Base-by-base conservation (phyloP, 306 rosid species). In the Alnus glutinosa region DNA sequence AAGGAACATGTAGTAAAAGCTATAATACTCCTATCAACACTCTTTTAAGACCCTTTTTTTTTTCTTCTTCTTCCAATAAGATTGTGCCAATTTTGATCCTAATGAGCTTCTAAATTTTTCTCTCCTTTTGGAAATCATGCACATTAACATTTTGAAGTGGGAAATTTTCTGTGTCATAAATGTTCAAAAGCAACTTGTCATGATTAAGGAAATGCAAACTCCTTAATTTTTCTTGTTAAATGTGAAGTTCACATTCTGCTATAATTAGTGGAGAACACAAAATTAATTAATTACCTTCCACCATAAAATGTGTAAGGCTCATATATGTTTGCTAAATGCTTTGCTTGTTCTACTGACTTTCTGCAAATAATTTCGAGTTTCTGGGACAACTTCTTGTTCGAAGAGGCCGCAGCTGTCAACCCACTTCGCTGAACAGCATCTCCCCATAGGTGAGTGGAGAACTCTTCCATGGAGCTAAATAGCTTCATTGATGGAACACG, bases 231-330 rank as follows among this genome's bases (percentile, higher is more conserved):
- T 23, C 28, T 23, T 23, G 28, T 23, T 23, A 23, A 23, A 23
- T 23, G 28, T 23, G 28, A 23, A 23, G 28, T 23, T 23, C 28
- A 23, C 28, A 23, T 23, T 23, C 28, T 23, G 28, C 28, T 23
- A 23, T 23, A 23, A 23, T 0, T 23, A 23, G 28, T 23, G 28
- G 28, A 23, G 28, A 23, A 23, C 28, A 34, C 37, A 34, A 34
- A 34, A 34, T 34, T 34, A 34, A 19, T 55, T 75, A 67, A 81
- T 77, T 84, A 93, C 99, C 98, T 95, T 90, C 99, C 98, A 83
- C 92, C 90, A 82, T 89, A 94, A 81, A 94, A 94, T 79, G 98
- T 87, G 79, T 94, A 94, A 7, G 98, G 97, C 79, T 92, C 89
- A 74, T 94, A 94, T 73, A 94, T 88, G 66, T 82, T 89, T 79